A percentile compares a stretch with the other conserved stretches of the same genome.
phyloP scores from a whole-genome alignment of 139 green algal genomes.

The Microglena sp. region DNA sequence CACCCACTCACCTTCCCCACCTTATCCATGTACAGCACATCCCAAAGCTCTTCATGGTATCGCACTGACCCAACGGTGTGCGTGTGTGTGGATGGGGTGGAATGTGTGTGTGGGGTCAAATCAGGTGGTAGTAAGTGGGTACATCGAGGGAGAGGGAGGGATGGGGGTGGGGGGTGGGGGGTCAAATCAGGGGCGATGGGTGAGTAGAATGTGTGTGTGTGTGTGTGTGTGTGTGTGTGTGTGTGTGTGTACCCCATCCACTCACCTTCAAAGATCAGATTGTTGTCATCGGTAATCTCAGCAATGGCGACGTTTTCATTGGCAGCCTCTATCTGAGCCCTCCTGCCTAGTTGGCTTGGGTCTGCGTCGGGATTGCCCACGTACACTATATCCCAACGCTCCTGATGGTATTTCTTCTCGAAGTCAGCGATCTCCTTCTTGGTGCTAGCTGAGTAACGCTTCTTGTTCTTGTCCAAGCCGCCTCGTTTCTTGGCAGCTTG shows the following conservation, averaged over 20 bases:
- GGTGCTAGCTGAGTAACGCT: no score
- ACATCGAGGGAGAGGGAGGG: no score
- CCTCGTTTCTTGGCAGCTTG: conserved; percentile 6
- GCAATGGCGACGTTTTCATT: conserved; percentile 23
- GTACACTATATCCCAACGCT: conserved; percentile 39
- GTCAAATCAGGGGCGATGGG: no score
- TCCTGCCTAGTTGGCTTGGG: not conserved
- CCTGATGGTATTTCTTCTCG: conserved; percentile 27
- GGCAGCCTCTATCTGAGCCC: conserved; percentile 3
- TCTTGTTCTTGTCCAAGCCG: conserved; percentile 1
- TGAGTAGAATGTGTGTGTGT: no score
- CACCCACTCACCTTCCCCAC: no score
- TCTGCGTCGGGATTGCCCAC: conserved; percentile 24
- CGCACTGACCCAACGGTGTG: no score
- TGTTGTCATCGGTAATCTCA: conserved; percentile 45
- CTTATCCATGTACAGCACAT: conserved; percentile 37
- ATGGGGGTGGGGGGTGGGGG: no score
- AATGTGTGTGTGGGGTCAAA: no score
- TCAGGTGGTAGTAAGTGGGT: no score
- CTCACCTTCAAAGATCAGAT: conserved; percentile 59
- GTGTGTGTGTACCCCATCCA: no score
- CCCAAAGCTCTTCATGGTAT: conserved; percentile 38
- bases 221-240: no score
- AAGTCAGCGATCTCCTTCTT: conserved; percentile 50
- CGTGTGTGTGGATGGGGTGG: no score